Evolutionary conservation across 2,329 filamentous ascomycete species (phyloP).

Genomic region (Claviceps citrina): DNA sequence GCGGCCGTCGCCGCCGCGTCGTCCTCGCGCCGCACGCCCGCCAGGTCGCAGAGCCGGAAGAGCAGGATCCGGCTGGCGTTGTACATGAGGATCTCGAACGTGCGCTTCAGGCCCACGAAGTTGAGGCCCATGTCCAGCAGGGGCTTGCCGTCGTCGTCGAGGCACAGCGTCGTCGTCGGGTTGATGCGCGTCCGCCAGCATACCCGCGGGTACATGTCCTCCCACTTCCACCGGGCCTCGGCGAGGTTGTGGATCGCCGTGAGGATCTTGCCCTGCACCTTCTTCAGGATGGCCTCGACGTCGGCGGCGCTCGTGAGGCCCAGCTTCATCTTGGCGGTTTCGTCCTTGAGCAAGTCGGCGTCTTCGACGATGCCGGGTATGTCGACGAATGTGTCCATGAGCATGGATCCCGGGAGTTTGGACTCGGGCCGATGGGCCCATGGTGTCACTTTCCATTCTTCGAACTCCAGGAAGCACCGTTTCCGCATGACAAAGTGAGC

Average conservation of each 20-base stretch:
- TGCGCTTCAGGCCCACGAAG: constrained; percentile 5
- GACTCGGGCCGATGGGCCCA: constrained; percentile 1
- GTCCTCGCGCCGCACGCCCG: constrained; percentile 2
- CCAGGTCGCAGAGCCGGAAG: constrained; percentile 1
- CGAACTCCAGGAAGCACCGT: constrained; percentile 3
- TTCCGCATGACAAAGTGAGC: constrained; percentile 5
- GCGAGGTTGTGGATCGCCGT: constrained; percentile 1
- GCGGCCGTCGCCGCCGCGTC: too few relatives aligned
- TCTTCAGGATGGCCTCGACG: neutral
- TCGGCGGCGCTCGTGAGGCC: neutral
- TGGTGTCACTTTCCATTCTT: constrained; percentile 5
- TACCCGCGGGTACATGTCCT: constrained; percentile 4
- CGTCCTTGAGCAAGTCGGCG: constrained; percentile 1
- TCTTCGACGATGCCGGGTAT: constrained; percentile 6
- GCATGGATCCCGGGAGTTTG: constrained; percentile 3
- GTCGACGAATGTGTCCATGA: constrained; percentile 7
- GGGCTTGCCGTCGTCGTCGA: constrained; percentile 4
- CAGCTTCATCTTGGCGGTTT: neutral
- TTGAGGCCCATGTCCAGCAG: constrained; percentile 4
- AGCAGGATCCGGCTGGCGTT: constrained; percentile 4
- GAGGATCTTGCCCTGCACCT: constrained; percentile 2
- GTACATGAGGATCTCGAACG: constrained; percentile 4
- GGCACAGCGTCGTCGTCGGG: constrained; percentile 1
- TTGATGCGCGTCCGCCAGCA: constrained; percentile 5
- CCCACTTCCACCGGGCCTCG: constrained; percentile 4